Evolutionary conservation across 805 yeast species (phyloP), one percentile per base, ranked within the genome.

Genomic region (Saccharomycopsis sp.): DNA sequence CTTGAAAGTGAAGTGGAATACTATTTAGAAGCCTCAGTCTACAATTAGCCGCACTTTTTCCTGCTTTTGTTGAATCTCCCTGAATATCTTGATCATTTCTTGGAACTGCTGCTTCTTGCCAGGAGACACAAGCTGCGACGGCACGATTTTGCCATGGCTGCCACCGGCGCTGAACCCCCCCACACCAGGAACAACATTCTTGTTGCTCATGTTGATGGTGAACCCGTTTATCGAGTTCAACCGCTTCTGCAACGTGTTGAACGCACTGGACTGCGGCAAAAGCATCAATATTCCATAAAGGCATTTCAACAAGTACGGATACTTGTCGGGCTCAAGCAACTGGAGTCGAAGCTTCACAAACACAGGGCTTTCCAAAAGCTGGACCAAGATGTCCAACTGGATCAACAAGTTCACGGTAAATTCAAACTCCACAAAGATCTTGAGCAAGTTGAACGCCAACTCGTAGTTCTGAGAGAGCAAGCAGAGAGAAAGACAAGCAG

Each of bases 221-320:
- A 32, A 43, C n/a, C 48, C 43, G 19, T 39, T 43, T 9, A 81
- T 71, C 27, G 83, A 67, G 37, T 72, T 73, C 38, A 92, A 65
- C 45, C 98, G 68, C 52, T 80, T 83, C 49, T 80, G 80, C 49
- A 92, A 66, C 0, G 83, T 75, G n/a, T 72, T 76, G 56, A 85
- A 92, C 0, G 97, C 95, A 9, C 84, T 72, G 0, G 96, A 85
- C 57, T 92, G 98, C 0, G 98, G 98, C 37, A 92, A 61, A 4
- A 92, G 68, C 98, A 92, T 92, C 45, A 92, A 64, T 22, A 92
- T 71, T 1, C 97, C 98, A 57, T 86, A 92, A 22, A 92, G 68
- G 39, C 95, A 83, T 55, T 86, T 85, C 67, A 80, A 84, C 25
- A 92, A 62, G 53, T 71, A 82, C 1, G 94, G 94, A 55, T 82